Conservation (phyloP, 352 stramenopile species). For the Detonula confervacea region DNA sequence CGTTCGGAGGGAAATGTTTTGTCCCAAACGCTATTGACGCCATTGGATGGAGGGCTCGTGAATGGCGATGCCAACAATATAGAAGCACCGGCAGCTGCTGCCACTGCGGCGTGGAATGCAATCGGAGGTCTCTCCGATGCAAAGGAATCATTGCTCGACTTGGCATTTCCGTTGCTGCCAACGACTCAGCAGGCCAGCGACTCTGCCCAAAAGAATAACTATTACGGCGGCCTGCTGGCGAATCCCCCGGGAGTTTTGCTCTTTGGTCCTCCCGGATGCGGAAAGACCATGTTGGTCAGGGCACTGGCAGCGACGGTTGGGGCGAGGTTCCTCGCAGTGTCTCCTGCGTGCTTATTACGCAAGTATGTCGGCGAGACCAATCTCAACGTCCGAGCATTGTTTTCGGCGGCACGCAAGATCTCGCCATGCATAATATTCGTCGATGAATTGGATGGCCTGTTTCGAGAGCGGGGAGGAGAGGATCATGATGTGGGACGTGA, state of each 20-base stretch:
- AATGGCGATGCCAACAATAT: conserved; percentile 2
- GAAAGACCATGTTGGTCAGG: conserved; percentile 90
- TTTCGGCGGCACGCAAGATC: conserved; percentile 90
- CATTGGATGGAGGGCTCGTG: conserved; percentile 15
- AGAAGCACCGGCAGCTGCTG: conserved; percentile 14
- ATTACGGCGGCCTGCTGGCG: conserved; percentile 74
- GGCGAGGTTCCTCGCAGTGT: conserved; percentile 93
- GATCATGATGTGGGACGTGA: conserved; percentile 94
- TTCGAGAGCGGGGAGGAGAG: conserved; percentile 86
- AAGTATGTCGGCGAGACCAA: conserved; percentile 99
- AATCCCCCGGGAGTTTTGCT: conserved; percentile 91
- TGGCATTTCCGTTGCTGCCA: conserved; percentile 50
- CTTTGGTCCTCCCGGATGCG: conserved; percentile 91
- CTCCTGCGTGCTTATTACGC: conserved; percentile 93
- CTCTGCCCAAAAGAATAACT: conserved; percentile 13
- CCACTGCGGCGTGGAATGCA: conserved; percentile 48
- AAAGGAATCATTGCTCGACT: conserved; percentile 57
- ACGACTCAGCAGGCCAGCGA: too few species aligned
- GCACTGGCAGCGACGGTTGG: conserved; percentile 52
- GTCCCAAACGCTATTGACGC: conserved; percentile 47
- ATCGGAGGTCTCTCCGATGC: conserved; percentile 61
- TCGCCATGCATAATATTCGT: conserved; percentile 95
- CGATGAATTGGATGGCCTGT: conserved; percentile 95
- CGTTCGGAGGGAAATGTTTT: conserved; percentile 54
- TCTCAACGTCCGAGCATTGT: conserved; percentile 93